Percentiles rank a stretch among this genome's conserved stretches.
phyloP scores from a whole-genome alignment of 352 stramenopile species.

The Globisporangium splendens region DNA sequence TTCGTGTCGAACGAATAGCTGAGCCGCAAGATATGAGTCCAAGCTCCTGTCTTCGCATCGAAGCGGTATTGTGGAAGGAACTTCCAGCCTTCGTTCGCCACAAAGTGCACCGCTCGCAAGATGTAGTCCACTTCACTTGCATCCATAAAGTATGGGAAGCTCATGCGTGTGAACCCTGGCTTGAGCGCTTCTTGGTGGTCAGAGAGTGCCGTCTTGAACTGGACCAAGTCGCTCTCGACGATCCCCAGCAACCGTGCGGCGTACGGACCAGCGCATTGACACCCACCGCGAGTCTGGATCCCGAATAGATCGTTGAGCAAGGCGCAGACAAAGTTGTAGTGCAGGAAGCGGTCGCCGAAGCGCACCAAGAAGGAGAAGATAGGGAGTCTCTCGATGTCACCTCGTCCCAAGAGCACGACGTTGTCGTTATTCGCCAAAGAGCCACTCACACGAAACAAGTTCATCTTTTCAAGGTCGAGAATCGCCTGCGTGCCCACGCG shows the following conservation, averaged over 20 bases:
- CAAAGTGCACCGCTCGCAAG: conserved; percentile 89
- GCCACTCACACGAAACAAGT: conserved; percentile 30
- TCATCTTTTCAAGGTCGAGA: conserved; percentile 38
- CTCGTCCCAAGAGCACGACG: conserved; percentile 87
- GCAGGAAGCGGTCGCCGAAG: conserved; percentile 88
- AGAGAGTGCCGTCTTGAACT: conserved; percentile 83
- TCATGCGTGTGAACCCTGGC: conserved; percentile 93
- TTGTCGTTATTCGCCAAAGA: conserved; percentile 47
- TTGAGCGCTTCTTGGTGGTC: conserved; percentile 91
- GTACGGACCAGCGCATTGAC: conserved; percentile 94
- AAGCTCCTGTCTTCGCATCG: conserved; percentile 93
- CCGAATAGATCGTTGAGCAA: conserved; percentile 98
- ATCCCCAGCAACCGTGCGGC: conserved; percentile 91
- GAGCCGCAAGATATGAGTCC: conserved; percentile 73
- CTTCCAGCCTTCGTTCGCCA: conserved; percentile 90
- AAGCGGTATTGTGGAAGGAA: conserved; percentile 95
- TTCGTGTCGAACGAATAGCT: conserved; percentile 18
- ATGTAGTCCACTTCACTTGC: conserved; percentile 92
- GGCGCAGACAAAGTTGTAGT: conserved; percentile 98
- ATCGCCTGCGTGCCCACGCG: conserved; percentile 46
- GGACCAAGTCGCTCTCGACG: conserved; percentile 47
- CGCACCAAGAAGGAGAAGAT: conserved; percentile 95
- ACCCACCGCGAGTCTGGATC: conserved; percentile 67
- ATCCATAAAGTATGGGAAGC: conserved; percentile 87
- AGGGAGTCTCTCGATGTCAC: conserved; percentile 64